Base-by-base conservation (phyloP, 352 stramenopile genomes). In the Phytophthora europaea region DNA sequence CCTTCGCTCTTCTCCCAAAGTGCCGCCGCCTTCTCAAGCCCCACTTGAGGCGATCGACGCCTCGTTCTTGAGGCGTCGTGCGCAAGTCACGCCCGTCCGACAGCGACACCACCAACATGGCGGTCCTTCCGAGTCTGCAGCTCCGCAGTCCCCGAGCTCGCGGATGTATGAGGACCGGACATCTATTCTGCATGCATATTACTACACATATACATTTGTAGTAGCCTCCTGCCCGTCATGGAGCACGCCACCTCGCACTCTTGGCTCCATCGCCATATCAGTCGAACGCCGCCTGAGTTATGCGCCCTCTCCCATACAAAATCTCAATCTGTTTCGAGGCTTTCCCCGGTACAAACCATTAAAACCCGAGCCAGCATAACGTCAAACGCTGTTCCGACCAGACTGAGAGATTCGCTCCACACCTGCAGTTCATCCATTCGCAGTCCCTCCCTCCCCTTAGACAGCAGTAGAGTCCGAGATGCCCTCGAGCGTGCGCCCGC, bases 271-370 rank as follows among this genome's bases (percentile, higher is more conserved):
- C 33, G 8, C 8, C 57, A 64, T 69, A 63, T 69, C 66, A 69
- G 59, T 54, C 31, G 26, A 40, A 2, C 3, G 9, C 16, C 23
- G 43, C 26, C 48, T 67, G 48, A 33, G 48, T 53, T 67, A 45
- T 68, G 23, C 50, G 45, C 33, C 57, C 67, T 70, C 52, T 73
- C 22, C 60, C 67, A 61, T 70, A 70, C 59, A 73, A 73, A 70
- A 15, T 31, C 18, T 8, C 50, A 63, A 58, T 15, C 59, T 58
- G 40, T 40, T 72, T 56, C 52, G 58, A 53, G 56, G 48, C 48
- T 54, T 18, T 54, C 48, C 48, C 48, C 22, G 9, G 4, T 15
- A n/a, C 43, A 50, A 50, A 45, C 38, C 38, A 45, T 45, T 5
- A 45, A 7, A 31, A 31, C 26, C 26, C 26, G 26, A 31, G 9